phyloP scores from a whole-genome alignment of 2,329 filamentous ascomycete genomes.

The Fusarium dlaminii region DNA sequence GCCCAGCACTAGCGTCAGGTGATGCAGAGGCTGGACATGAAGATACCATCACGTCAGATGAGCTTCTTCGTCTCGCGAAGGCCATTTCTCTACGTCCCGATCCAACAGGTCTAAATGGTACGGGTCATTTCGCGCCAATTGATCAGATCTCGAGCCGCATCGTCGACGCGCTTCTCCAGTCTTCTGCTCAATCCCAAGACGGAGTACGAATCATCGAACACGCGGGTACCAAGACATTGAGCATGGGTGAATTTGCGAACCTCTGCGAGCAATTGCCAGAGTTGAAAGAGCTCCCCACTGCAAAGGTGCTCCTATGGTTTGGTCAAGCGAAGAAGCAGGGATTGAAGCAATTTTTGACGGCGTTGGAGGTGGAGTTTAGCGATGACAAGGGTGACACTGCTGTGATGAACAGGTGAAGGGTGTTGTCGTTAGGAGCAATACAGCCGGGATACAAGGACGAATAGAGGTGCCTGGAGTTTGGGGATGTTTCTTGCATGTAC shows the following conservation, averaged over 20 bases:
- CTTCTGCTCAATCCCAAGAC: too few relatives aligned
- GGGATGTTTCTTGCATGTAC: neutral
- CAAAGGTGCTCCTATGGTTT: neutral
- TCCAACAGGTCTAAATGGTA: neutral
- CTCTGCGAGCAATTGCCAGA: neutral
- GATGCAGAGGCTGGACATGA: too few relatives aligned
- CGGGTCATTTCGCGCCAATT: neutral
- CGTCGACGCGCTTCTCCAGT: neutral
- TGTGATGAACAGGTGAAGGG: neutral
- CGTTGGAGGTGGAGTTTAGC: neutral
- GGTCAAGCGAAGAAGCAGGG: neutral
- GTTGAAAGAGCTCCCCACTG: neutral
- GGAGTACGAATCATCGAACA: neutral
- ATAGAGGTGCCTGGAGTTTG: neutral
- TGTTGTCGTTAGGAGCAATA: neutral
- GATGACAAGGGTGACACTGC: neutral
- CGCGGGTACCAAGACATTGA: neutral
- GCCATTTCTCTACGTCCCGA: neutral
- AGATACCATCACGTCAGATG: neutral
- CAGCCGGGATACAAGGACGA: neutral
- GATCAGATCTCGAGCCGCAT: neutral
- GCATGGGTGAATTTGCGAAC: neutral
- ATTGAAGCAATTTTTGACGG: neutral
- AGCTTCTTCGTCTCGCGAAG: neutral
- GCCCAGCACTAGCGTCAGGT: neutral